These are phyloP conservation scores for Lentinula raphanica DNA, from an alignment of 768 basidiomycete species.

Conservation along the genomic window DNA sequence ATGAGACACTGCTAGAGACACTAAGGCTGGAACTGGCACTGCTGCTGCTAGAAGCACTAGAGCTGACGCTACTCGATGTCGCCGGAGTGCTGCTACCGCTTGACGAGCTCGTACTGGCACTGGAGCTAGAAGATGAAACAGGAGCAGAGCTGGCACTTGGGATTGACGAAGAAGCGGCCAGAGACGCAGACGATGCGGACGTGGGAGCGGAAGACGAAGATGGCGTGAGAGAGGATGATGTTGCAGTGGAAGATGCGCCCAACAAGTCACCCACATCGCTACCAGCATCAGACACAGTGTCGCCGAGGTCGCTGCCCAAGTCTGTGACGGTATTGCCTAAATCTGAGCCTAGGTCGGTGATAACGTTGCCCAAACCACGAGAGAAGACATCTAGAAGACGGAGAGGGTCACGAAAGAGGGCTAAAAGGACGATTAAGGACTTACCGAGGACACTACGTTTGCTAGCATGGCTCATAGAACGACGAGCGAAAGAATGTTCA, in stretches of 20 bases:
- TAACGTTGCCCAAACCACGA: neutral
- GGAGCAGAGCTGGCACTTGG: neutral
- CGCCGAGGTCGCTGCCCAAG: neutral
- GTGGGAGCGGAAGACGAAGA: neutral
- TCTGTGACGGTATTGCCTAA: neutral
- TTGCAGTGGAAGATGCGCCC: neutral
- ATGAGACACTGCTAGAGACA: slow-evolving; percentile 11
- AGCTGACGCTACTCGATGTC: neutral
- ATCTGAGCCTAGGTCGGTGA: neutral
- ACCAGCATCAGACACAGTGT: neutral
- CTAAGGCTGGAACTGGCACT: neutral
- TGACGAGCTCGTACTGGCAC: neutral
- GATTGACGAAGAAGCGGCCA: neutral
- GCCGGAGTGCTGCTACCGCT: too few species aligned
- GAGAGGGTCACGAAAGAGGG: neutral
- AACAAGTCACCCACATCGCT: neutral
- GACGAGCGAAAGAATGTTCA: slow-evolving; percentile 5
- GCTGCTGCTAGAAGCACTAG: neutral
- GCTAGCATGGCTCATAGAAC: slow-evolving; percentile 3
- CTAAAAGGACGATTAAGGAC: neutral
- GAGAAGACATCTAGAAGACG: neutral
- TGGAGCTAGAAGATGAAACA: neutral
- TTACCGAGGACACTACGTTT: neutral
- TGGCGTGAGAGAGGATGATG: neutral
- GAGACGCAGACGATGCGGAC: neutral